Evolutionary conservation across 2,329 filamentous ascomycete species (phyloP).

Genomic region (Penicillium polonicum): DNA sequence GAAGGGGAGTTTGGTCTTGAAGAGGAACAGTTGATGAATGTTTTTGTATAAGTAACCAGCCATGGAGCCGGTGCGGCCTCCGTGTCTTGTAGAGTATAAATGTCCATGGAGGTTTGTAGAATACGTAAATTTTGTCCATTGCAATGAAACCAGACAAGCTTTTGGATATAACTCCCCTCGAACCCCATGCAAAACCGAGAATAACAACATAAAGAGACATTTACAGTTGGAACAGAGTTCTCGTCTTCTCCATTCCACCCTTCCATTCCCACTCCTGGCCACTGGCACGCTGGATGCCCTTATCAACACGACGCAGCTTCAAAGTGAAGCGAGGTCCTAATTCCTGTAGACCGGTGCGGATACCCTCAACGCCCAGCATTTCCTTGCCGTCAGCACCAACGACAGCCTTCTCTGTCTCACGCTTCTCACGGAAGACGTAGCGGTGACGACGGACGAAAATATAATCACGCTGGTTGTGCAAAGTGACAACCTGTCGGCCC

Average conservation of each 20-base stretch:
- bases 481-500: conserved; percentile 83
- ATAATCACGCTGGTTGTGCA: conserved; percentile 95
- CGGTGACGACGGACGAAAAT: conserved; percentile 89
- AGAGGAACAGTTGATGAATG: neutral
- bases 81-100: neutral
- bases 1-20: neutral
- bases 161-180: conserved; percentile 25
- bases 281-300: conserved; percentile 73
- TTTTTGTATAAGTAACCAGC: neutral
- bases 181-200: conserved; percentile 27
- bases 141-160: conserved; percentile 11
- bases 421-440: conserved; percentile 90
- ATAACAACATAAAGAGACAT: conserved; percentile 16
- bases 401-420: conserved; percentile 81
- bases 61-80: neutral
- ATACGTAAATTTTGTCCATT: conserved; percentile 3
- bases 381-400: conserved; percentile 77
- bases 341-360: conserved; percentile 86
- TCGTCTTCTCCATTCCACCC: conserved; percentile 86
- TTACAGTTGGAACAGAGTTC: conserved; percentile 89
- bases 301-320: conserved; percentile 87
- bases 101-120: neutral
- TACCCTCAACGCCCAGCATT: conserved; percentile 78
- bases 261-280: conserved; percentile 97
- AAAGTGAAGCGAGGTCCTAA: conserved; percentile 79